Base-by-base conservation (phyloP, 2,329 filamentous ascomycete species). In the Lasiodiplodia citricola region DNA sequence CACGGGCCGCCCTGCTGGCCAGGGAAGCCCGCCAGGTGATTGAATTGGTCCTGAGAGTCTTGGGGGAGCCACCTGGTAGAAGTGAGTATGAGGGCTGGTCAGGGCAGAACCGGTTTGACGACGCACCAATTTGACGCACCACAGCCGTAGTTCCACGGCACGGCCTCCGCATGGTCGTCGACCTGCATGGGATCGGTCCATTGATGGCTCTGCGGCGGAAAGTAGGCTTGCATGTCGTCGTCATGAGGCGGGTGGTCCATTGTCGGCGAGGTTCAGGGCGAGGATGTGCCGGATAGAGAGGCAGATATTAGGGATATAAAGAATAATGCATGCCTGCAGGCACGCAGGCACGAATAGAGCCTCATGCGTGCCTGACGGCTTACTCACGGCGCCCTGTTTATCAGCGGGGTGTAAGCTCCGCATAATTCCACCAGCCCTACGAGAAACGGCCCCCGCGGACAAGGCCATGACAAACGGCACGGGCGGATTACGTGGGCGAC, bases 401-500 rank as follows among this genome's bases (percentile, higher is more conserved):
- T 58, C 68, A 47, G 64, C 64, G n/a, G 41, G 52, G 16, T 23
- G 51, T 51, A 67, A 62, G 44, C 52, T 38, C 10, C 37, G 63
- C 35, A 58, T 55, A 54, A 94, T 16, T 38, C 28, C 47, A n/a
- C 93, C 80, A 93, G 94, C 76, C 94, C 91, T 18, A 92, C 83
- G 37, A 94, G 77, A 92, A 93, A 77, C 90, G 87, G 0, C 91
- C 92, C 28, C 92, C 13, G 28, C 28, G 28, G 23, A 28, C 25
- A 31, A 16, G 18, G 60, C 47, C 44, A 52, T 64, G 60, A 64
- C 60, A 64, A 52, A 63, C 11, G 58, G 41, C 18, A 18, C 28
- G 14, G 28, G 47, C 44, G 51, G 60, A 64, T 64, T 64, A 64
- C 91, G 75, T 91, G 92, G 73, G 91, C 82, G 75, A 50, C 10